Percentiles rank a stretch among this genome's conserved stretches.
Conservation (phyloP, 495 filamentous ascomycete species). For the Xylaria telfairii region DNA sequence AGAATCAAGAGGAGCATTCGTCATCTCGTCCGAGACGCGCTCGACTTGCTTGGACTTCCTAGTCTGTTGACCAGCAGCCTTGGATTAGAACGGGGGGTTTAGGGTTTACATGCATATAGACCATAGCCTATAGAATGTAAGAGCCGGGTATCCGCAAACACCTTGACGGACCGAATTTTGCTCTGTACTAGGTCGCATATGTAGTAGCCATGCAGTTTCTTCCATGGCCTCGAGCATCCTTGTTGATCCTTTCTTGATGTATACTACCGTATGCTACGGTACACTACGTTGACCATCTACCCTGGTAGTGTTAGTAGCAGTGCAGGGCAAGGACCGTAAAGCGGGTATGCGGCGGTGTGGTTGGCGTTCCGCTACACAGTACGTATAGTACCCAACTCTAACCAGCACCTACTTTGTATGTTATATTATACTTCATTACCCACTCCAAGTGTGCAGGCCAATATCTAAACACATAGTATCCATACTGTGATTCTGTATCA, state of each 20-base stretch:
- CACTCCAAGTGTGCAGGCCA: no score
- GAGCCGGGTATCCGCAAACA: not conserved
- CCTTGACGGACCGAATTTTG: not conserved
- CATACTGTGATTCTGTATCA: no score
- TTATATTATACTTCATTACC: no score
- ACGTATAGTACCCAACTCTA: not conserved
- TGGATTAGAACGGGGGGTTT: not conserved
- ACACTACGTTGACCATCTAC: no score
- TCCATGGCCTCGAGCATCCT: not conserved
- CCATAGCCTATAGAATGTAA: not conserved
- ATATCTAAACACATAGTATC: not conserved
- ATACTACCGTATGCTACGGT: not conserved
- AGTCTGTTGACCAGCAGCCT: not conserved
- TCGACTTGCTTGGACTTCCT: not conserved
- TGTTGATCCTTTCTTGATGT: not conserved
- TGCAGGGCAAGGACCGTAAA: not conserved
- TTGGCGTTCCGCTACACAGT: not conserved
- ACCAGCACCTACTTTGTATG: no score
- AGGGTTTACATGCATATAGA: conserved; percentile 9
- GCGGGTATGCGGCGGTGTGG: conserved; percentile 1
- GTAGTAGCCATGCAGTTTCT: not conserved
- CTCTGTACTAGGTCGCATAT: not conserved
- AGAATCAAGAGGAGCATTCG: not conserved
- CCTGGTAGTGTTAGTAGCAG: no score
- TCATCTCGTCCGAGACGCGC: not conserved